These are phyloP conservation scores for Tolypocladium ophioglossoides DNA, from an alignment of 2,329 filamentous ascomycete species.

Conservation along the genomic window DNA sequence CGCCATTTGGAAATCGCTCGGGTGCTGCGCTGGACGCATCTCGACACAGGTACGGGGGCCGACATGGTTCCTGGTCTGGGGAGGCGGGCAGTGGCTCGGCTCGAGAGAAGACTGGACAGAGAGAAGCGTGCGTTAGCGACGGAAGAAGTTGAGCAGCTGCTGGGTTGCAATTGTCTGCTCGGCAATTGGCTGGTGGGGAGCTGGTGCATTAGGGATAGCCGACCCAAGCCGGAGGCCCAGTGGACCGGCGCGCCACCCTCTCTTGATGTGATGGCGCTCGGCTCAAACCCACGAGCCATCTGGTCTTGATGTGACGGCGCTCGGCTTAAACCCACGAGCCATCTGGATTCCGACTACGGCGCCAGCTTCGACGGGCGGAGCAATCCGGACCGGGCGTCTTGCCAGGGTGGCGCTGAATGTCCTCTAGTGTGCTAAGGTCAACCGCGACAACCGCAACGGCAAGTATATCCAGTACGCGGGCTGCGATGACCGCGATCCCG, in stretches of 20 bases:
- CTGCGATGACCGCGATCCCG: constrained; percentile 51
- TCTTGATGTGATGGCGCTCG: too few relatives aligned
- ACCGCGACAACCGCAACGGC: constrained; percentile 48
- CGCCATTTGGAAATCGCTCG: constrained; percentile 20
- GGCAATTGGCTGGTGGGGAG: constrained; percentile 10
- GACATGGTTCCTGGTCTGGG: constrained; percentile 18
- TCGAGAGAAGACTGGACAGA: too few relatives aligned
- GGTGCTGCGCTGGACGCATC: constrained; percentile 27
- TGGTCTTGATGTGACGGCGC: constrained; percentile 1
- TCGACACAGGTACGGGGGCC: constrained; percentile 24
- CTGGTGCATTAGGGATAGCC: constrained; percentile 3
- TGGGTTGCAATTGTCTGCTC: constrained; percentile 8
- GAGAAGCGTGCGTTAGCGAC: not conserved
- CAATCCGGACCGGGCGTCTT: too few relatives aligned
- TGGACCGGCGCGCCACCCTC: not conserved
- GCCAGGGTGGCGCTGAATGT: constrained; percentile 52
- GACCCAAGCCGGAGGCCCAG: constrained; percentile 6
- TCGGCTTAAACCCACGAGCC: too few relatives aligned
- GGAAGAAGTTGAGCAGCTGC: constrained; percentile 1
- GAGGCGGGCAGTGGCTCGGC: not conserved
- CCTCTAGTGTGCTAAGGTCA: constrained; percentile 52
- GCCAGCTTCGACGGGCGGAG: too few relatives aligned
- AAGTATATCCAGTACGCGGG: constrained; percentile 48
- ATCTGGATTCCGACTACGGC: too few relatives aligned
- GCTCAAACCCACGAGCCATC: too few relatives aligned